Evolutionary conservation across 1,284 basidiomycete species (phyloP).

Genomic region (Moniliophthora roreri): DNA sequence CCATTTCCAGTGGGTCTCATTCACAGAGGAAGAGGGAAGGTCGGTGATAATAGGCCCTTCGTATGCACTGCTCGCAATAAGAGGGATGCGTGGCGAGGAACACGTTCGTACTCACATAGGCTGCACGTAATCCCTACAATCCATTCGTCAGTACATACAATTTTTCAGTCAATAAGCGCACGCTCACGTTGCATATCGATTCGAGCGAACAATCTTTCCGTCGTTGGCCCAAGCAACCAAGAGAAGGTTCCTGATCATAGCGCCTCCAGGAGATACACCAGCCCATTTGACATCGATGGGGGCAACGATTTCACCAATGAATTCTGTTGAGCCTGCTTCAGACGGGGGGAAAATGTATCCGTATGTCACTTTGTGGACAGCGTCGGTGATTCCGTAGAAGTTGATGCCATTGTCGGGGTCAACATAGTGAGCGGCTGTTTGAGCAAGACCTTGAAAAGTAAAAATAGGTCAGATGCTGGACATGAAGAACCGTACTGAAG

Average conservation of each 20-base stretch:
- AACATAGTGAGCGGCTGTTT: constrained; percentile 35
- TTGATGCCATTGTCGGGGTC: constrained; percentile 56
- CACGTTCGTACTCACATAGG: constrained; percentile 36
- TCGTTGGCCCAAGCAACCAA: constrained; percentile 61
- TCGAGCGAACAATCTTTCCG: constrained; percentile 49
- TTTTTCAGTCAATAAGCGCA: background rate
- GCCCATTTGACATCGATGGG: constrained; percentile 54
- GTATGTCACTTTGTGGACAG: constrained; percentile 48
- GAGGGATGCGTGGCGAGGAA: background rate
- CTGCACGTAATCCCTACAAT: constrained; percentile 40
- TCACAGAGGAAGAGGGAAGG: constrained; percentile 41
- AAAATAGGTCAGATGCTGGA: too few species aligned
- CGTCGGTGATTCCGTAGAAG: constrained; percentile 52
- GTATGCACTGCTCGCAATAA: constrained; percentile 28
- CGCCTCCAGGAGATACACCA: constrained; percentile 49
- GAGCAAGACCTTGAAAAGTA: constrained; percentile 48
- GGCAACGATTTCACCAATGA: constrained; percentile 62
- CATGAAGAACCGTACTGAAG: too few species aligned
- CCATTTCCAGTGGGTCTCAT: constrained; percentile 58
- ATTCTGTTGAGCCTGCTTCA: constrained; percentile 40
- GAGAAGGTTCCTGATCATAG: constrained; percentile 55
- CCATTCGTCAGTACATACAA: background rate
- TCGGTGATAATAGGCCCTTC: constrained; percentile 46
- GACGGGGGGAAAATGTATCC: constrained; percentile 54
- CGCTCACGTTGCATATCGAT: constrained; percentile 50